Evolutionary conservation across 495 filamentous ascomycete genomes (phyloP), one percentile per base, ranked within the genome.

Genomic region (Podospora conica): DNA sequence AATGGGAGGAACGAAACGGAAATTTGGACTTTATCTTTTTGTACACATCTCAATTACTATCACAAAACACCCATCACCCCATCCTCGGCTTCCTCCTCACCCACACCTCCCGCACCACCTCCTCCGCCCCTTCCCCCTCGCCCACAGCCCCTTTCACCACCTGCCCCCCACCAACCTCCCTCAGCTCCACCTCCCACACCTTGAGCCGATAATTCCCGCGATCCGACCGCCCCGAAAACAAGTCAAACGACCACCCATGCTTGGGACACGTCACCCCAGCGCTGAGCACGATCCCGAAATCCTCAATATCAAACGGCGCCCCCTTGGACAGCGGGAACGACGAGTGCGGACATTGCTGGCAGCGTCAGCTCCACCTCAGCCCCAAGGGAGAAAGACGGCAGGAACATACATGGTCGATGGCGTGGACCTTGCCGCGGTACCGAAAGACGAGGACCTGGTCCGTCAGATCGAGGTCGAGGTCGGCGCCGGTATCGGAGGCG

Each of bases 171-270:
- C 53, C 25, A 23, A 53, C 12, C 15, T 70, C 72, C 10, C 85
- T 80, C 33, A 87, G 63, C 62, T 87, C 77, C 3, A 86, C 81
- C 68, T 88, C 85, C 85, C 85, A 88, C 31, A 83, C 71, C 61
- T 83, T 83, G 21, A 88, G 75, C 70, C 76, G 80, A 69, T 87
- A 87, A 64, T 77, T 86, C n/a, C 80, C 83, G 1, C 83, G 80
- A 64, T 88, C 85, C 5, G 77, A 77, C 65, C 74, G 73, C 3
- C 85, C 85, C 0, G 85, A 81, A 63, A 83, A 82, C 24, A 88
- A 67, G 70, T 88, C 85, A 71, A 87, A 87, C 0, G 84, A 85
- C 85, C 85, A 88, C 48, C 75, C 80, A 66, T 88, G 85, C 68
- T 87, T 86, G 1, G 85, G 84, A 68, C 85, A 88, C 8, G 81